Evolutionary conservation across 108 stramenopile genomes (phyloP).

Genomic region (Cylindrotheca closterium): DNA sequence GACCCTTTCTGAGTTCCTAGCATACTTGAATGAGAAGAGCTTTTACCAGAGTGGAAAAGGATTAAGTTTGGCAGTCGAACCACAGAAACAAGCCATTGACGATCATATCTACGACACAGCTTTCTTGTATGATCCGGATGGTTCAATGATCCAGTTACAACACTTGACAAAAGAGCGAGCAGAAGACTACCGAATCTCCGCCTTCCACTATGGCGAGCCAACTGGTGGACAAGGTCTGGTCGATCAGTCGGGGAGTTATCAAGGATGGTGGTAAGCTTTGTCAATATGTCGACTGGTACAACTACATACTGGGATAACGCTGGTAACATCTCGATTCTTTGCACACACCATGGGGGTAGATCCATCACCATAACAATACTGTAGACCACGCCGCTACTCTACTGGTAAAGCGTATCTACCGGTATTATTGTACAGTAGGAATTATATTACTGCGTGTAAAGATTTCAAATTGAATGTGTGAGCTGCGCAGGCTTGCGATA

Average conservation of each 20-base stretch:
- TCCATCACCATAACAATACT: too few relatives aligned
- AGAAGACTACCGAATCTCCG: not conserved
- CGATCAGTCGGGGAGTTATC: not conserved
- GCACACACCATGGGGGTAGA: too few relatives aligned
- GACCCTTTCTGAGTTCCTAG: not conserved
- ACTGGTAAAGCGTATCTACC: too few relatives aligned
- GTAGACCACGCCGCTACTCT: too few relatives aligned
- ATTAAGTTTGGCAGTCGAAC: not conserved
- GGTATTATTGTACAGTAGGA: too few relatives aligned
- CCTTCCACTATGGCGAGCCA: not conserved
- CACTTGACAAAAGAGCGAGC: not conserved
- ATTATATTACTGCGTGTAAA: too few relatives aligned
- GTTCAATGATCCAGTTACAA: not conserved
- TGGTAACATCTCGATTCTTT: too few relatives aligned
- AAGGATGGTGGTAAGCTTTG: not conserved
- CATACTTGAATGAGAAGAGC: not conserved
- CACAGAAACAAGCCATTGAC: not conserved
- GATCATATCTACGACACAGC: not conserved
- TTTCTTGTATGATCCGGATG: not conserved
- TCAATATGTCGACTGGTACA: too few relatives aligned
- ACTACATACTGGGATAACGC: too few relatives aligned
- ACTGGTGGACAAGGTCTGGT: not conserved
- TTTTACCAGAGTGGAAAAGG: not conserved
- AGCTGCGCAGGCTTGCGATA: too few relatives aligned
- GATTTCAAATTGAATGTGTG: too few relatives aligned